Base-by-base conservation (phyloP, 768 basidiomycete species). In the Mycena alexandri region DNA sequence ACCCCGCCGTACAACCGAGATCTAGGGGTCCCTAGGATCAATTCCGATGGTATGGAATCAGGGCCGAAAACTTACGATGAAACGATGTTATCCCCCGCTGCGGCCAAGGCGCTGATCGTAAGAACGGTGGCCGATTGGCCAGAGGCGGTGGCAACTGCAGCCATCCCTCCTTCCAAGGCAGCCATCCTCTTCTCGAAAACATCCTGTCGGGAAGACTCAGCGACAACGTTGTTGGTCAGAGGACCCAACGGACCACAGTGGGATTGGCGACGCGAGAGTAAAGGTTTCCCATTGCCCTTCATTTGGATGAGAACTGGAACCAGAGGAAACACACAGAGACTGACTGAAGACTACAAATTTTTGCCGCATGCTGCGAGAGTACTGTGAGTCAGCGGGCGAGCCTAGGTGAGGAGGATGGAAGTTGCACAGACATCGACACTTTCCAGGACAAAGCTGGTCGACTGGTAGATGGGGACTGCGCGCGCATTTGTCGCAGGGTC, bases 1-100 rank as follows among this genome's bases (percentile, higher is more conserved):
- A 89, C 89, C 17, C 90, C 90, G 48, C 91, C 91, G 61, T 92
- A 92, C 21, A 93, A 79, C 70, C 81, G 86, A 11, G 89, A 86
- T 1, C 88, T 65, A 38, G 11, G 17, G n/a, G n/a, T n/a, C n/a
- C n/a, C n/a, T n/a, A n/a, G n/a, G n/a, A n/a, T n/a, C n/a, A n/a
- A n/a, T n/a, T n/a, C n/a, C n/a, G n/a, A n/a, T n/a, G n/a, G n/a
- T n/a, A n/a, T n/a, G n/a, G n/a, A n/a, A n/a, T 29, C 46, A 14
- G 21, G 57, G 25, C 74, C n/a, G n/a, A n/a, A 17, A 17, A 5
- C 81, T 72, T 47, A 83, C 83, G 84, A 83, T 3, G 83, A 79
- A 2, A 89, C 81, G 46, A 87, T 86, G 69, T 88, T 88, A 66
- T 88, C 87, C 0, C 87, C 87, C 34, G 83, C 74, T 5, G 80